Percentiles rank a stretch among this genome's conserved stretches.
Evolutionary conservation across 768 basidiomycete species (phyloP).

Genomic region (Termitomyces sp.): DNA sequence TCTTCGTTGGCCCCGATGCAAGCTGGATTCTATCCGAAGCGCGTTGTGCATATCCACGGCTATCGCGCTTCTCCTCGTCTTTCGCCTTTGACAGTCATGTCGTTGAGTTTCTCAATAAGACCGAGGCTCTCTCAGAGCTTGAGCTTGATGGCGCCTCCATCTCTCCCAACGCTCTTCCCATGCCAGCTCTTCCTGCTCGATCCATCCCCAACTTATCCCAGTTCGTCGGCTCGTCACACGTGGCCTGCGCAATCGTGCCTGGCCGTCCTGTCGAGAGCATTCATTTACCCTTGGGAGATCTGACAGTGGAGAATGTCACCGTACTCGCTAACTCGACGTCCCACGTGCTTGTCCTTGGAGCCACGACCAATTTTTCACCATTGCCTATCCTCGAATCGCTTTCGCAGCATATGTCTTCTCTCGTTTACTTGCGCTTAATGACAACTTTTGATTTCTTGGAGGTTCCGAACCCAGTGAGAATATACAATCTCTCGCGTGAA

Average conservation of each 20-base stretch:
- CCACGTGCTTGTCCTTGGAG: conserved; percentile 49
- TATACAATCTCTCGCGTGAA: conserved; percentile 6
- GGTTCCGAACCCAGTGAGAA: conserved; percentile 46
- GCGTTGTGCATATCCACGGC: conserved; percentile 33
- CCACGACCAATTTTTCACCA: conserved; percentile 53
- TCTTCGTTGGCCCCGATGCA: conserved; percentile 43
- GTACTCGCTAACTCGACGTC: conserved; percentile 44
- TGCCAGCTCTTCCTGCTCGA: conserved; percentile 30
- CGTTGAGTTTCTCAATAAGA: conserved; percentile 49
- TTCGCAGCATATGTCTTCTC: conserved; percentile 48
- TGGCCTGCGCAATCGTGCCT: conserved; percentile 52
- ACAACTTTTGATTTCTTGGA: conserved; percentile 46
- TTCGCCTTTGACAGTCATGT: conserved; percentile 57
- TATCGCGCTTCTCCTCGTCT: conserved; percentile 53
- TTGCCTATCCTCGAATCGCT: conserved; percentile 52
- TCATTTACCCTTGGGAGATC: conserved; percentile 54
- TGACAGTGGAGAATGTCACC: conserved; percentile 50
- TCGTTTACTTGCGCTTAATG: conserved; percentile 64
- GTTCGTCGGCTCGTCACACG: conserved; percentile 55
- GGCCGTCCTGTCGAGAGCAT: conserved; percentile 62
- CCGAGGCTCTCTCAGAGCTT: conserved; percentile 50
- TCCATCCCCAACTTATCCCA: conserved; percentile 42
- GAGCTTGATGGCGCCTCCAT: conserved; percentile 39
- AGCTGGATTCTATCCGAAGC: conserved; percentile 47
- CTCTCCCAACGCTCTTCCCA: conserved; percentile 20